Base-by-base conservation (phyloP, 495 filamentous ascomycete species). In the Cercophora scortea region DNA sequence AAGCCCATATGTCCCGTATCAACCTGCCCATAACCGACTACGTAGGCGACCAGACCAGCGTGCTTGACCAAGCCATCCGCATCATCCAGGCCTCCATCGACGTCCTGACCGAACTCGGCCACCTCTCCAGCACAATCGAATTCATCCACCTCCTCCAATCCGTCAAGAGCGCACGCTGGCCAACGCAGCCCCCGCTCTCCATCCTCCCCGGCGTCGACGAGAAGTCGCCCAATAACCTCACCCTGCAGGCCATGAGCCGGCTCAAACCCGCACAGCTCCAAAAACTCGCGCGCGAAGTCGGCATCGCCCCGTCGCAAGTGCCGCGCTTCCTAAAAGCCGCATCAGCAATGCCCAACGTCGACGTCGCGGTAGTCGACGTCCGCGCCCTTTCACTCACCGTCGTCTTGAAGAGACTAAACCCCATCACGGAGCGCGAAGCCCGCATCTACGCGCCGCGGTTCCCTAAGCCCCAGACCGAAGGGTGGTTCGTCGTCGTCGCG, bases 21-120 rank as follows among this genome's bases (percentile, higher is more conserved):
- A 82, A 87, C 47, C 81, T 99, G 25, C 93, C 93, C 8, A 96
- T 99, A 47, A 86, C 90, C 1, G 93, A 99, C 74, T 99, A 99
- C 57, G 88, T 97, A 7, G 93, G 92, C 58, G 93, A 99, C 67
- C 89, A 92, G 63, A 79, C 74, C 34, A 72, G 73, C 33, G 88
- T 95, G 8, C 78, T 97, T 10, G 93, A 99, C 69, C 93, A 99
- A 61, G 87, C 87, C 19, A 92, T 99, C 54, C 92, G 93, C 82
- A 90, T 98, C 64, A 84, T 96, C 50, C 85, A 84, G 64, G 93
- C 93, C 11, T 85, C 84, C 8, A 92, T 97, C 53, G 93, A 99
- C 61, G 85, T 95, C 13, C 77, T 99, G 59, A 86, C 94, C n/a
- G 93, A 99, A 66, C 66, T 96, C 1, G 90, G 90, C 16, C 85